These are phyloP conservation scores for Colletotrichum limetticola DNA, from an alignment of 2,329 filamentous ascomycete species.

Conservation along the genomic window DNA sequence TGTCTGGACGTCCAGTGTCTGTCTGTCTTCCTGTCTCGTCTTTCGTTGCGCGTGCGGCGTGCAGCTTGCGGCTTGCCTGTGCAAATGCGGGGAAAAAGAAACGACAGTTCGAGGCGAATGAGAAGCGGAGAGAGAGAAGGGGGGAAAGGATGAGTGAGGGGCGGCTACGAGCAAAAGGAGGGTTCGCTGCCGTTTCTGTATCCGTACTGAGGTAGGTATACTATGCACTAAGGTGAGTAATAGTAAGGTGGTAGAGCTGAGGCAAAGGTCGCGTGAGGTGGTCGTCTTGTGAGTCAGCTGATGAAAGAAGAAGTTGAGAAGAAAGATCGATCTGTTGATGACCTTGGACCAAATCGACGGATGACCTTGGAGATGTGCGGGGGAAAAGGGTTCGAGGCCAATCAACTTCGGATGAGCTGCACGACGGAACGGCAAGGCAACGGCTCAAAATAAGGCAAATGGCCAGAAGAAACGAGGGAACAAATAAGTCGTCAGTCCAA, in stretches of 20 bases:
- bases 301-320: conserved; percentile 5
- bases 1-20: not conserved
- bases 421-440: not conserved
- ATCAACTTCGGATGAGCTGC: conserved; percentile 28
- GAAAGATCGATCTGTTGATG: not conserved
- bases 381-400: conserved; percentile 22
- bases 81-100: conserved; percentile 26
- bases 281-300: conserved; percentile 26
- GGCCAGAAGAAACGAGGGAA: conserved; percentile 5
- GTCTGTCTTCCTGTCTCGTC: not conserved
- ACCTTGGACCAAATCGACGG: not conserved
- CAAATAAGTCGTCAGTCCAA: not conserved
- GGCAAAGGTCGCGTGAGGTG: not conserved
- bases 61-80: not conserved
- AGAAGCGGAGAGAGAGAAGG: not conserved
- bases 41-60: conserved; percentile 12
- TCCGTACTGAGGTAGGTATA: not conserved
- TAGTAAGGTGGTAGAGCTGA: too few relatives aligned
- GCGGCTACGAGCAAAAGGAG: not conserved
- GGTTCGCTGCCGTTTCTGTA: not conserved
- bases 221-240: too few relatives aligned
- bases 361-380: conserved; percentile 20
- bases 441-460: not conserved
- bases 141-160: not conserved
- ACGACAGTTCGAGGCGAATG: conserved; percentile 3